Base-by-base conservation (phyloP, 1,284 basidiomycete species). In the Megacollybia platyphylla region DNA sequence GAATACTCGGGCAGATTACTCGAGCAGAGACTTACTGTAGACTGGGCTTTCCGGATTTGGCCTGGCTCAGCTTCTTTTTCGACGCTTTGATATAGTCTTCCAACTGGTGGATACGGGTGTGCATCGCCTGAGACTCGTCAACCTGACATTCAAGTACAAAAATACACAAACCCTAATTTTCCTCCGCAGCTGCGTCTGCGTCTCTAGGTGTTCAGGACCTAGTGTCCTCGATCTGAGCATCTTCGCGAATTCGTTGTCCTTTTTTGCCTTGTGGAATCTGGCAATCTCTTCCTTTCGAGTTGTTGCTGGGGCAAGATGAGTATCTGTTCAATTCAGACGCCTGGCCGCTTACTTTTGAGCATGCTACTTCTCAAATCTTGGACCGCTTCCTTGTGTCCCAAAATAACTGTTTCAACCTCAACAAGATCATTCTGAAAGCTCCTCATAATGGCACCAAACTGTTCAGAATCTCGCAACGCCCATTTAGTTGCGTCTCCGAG, bases 201-300 rank as follows among this genome's bases (percentile, higher is more conserved):
- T 81, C 57, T 92, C 89, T n/a, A 79, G 64, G 53, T 88, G 81
- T 53, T 93, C 90, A 0, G 90, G 89, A 5, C 82, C 84, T n/a
- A 93, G 67, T n/a, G 81, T 79, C 41, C 87, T 70, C 1, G 79
- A 65, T 55, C 79, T 85, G 34, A 92, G 62, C 70, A 90, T 82
- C 52, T 79, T 85, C 9, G 82, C 75, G 57, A 89, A 88, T 36
- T 84, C 82, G 1, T 75, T 71, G 54, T 93, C 88, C 35, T 68
- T 37, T 40, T 61, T 26, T 59, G 62, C 5, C 49, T 66, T 35
- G 51, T 54, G 44, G 61, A 66, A 48, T 40, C 59, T 11, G 54
- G 53, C 20, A 49, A 54, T 40, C 48, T 55, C 46, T 42, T 62
- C n/a, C 40, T 74, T 73, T 47, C 79, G 72, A 36, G 80, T 85